These are phyloP conservation scores for Dillenia turbinata DNA, from an alignment of 164 flowering plant species.

Conservation along the genomic window DNA sequence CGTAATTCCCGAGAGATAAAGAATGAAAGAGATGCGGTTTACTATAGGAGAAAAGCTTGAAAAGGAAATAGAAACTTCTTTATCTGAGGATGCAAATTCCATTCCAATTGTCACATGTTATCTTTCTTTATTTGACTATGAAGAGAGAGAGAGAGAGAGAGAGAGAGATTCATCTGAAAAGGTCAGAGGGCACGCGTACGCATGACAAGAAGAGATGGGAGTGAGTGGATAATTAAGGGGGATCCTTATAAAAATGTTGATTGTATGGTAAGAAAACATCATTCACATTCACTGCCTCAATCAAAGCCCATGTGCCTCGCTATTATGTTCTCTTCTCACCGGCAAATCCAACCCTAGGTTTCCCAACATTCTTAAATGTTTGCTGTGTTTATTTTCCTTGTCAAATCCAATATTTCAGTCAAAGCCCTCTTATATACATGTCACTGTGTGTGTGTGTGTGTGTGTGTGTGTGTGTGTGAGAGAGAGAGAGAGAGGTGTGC, in stretches of 20 bases:
- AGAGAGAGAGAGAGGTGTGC: constrained; percentile 2
- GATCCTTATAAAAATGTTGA: constrained; percentile 23
- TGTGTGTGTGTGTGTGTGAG: too few species aligned
- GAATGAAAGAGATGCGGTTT: constrained; percentile 14
- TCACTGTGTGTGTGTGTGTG: too few species aligned
- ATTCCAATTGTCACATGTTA: not conserved
- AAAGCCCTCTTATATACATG: too few species aligned
- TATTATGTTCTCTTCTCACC: constrained; percentile 16
- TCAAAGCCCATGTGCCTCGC: constrained; percentile 32
- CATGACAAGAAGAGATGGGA: constrained; percentile 11
- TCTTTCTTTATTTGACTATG: not conserved
- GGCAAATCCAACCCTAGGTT: constrained; percentile 6
- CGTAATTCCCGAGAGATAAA: constrained; percentile 3
- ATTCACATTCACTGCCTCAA: constrained; percentile 11
- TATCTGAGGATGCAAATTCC: constrained; percentile 6
- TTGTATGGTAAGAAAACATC: constrained; percentile 40
- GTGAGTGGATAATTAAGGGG: constrained; percentile 29
- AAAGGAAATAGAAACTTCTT: not conserved
- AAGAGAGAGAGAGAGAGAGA: constrained; percentile 7
- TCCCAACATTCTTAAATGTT: not conserved
- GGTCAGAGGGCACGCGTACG: constrained; percentile 11
- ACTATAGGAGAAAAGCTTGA: constrained; percentile 1
- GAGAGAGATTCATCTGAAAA: constrained; percentile 17
- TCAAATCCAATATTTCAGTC: too few species aligned
- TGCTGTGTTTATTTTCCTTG: not conserved